Base-by-base conservation (phyloP, 495 filamentous ascomycete genomes). In the Penicillium fimorum region DNA sequence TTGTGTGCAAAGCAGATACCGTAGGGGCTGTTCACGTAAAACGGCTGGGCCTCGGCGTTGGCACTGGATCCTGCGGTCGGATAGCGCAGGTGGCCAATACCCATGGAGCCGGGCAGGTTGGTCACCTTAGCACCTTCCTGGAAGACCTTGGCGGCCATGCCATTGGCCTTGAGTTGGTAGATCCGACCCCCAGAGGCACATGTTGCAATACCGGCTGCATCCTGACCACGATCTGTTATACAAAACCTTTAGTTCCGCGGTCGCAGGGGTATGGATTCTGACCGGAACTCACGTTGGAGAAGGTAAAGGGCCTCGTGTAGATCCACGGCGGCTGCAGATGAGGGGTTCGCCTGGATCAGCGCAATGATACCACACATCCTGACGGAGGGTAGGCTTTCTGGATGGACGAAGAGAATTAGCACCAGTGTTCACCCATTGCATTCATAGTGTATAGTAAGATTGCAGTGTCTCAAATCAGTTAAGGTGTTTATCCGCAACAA, bases 21-120 rank as follows among this genome's bases (percentile, higher is more conserved):
- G 68, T 95, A 96, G 4, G 92, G 92, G 50, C 86, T 87, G 75
- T 96, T 96, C 67, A 95, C 91, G 67, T 96, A 96, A 73, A 96
- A 96, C 1, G 92, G 92, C 72, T 79, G 76, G 8, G 76, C 76
- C 59, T 80, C 76, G 29, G 77, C 76, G 57, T 75, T 73, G 24
- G 89, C 90, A 63, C 87, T 92, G 65, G 85, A 92, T 17, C 91
- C 92, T 12, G 91, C 90, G 0, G 93, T 96, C 3, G 93, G 92
- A 73, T 96, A 97, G 57, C 92, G 80, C 58, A 97, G 77, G 71
- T 97, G 92, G 13, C 83, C 91, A 47, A 96, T 81, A 56, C 91
- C 93, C 90, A 96, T 95, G 65, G 81, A 90, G 13, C 93, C 92
- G 12, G 90, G 90, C 45, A 96, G 86, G 63, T 93, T 88, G 46